Conservation (phyloP, 768 basidiomycete genomes). For the Hygrophorus russula region DNA sequence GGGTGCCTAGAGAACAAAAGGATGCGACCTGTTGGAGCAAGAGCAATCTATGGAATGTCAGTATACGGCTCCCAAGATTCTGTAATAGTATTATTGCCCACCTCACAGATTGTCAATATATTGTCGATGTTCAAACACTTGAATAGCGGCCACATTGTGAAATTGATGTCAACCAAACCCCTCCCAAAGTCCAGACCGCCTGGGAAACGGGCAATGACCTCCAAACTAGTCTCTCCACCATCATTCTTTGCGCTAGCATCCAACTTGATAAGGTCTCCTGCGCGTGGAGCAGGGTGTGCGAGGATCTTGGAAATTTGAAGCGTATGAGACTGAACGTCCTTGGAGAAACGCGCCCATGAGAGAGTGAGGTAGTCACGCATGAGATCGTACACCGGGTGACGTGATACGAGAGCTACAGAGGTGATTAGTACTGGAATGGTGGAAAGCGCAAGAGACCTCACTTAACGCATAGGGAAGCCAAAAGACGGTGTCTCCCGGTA, state of each 20-base stretch:
- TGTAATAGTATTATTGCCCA: conserved; percentile 14
- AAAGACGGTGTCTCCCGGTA: conserved; percentile 84
- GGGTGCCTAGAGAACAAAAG: conserved; percentile 84
- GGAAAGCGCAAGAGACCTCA: conserved; percentile 25
- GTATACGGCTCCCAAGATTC: neutral
- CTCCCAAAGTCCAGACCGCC: conserved; percentile 91
- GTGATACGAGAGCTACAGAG: conserved; percentile 69
- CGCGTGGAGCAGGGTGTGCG: conserved; percentile 77
- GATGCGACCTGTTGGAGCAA: conserved; percentile 69
- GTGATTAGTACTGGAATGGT: conserved; percentile 7
- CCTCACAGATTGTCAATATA: conserved; percentile 87
- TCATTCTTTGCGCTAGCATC: conserved; percentile 67
- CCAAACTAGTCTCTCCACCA: conserved; percentile 42
- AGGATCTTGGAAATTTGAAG: conserved; percentile 83
- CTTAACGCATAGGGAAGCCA: conserved; percentile 93
- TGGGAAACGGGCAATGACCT: conserved; percentile 83
- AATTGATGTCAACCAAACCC: conserved; percentile 87
- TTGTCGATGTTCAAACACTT: conserved; percentile 89
- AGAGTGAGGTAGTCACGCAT: conserved; percentile 96
- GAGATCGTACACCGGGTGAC: conserved; percentile 88
- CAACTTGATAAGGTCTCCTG: conserved; percentile 76
- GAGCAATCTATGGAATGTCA: conserved; percentile 37
- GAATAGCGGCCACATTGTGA: conserved; percentile 96
- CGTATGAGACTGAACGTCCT: conserved; percentile 89
- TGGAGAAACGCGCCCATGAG: conserved; percentile 89